phyloP scores from a whole-genome alignment of 169 alveolate genomes.

The Cryptosporidium canis region DNA sequence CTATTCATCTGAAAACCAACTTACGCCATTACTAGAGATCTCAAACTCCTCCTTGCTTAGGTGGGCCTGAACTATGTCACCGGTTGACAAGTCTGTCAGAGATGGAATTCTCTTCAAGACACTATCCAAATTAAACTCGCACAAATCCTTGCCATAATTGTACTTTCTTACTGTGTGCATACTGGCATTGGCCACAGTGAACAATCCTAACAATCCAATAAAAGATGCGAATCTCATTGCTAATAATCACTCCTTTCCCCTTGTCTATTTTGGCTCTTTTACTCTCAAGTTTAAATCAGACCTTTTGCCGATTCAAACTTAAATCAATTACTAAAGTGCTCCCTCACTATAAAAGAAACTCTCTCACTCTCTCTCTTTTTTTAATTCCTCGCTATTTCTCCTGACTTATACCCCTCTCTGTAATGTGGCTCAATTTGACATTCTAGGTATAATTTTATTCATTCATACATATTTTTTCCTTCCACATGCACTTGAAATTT shows the following conservation, averaged over 20 bases:
- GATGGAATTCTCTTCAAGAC: slow-evolving; percentile 61
- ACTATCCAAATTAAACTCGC: slow-evolving; percentile 57
- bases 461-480: no score
- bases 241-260: background rate
- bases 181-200: background rate
- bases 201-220: slow-evolving; percentile 24
- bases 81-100: slow-evolving; percentile 34
- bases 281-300: no score
- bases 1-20: background rate
- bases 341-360: no score
- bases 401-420: no score
- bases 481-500: no score
- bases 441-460: no score
- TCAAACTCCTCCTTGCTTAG: slow-evolving; percentile 38
- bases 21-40: slow-evolving; percentile 38
- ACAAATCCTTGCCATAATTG: slow-evolving; percentile 50
- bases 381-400: no score
- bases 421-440: no score
- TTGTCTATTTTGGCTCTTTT: background rate
- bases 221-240: slow-evolving; percentile 18
- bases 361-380: no score
- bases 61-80: slow-evolving; percentile 39
- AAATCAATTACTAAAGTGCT: no score
- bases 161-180: background rate
- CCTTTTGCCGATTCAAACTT: no score